phyloP scores from a whole-genome alignment of 2,329 filamentous ascomycete genomes.

The Xylaria sp. region DNA sequence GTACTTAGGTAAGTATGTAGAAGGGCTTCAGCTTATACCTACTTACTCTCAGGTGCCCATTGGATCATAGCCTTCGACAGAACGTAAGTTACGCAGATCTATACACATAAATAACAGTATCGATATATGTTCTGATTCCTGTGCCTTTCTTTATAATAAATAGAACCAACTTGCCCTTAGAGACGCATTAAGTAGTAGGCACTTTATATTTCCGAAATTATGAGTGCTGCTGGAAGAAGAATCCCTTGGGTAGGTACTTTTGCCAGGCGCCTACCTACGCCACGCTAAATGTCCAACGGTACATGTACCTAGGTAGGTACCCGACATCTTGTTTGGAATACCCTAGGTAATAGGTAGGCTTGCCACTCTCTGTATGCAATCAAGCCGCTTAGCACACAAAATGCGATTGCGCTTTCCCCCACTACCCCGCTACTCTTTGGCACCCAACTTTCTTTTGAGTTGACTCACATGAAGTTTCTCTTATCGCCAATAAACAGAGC shows the following conservation, averaged over 20 bases:
- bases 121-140: neutral
- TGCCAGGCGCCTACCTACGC: neutral
- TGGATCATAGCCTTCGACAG: neutral
- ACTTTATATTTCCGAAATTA: too few species aligned
- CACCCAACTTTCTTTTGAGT: constrained; percentile 25
- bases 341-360: too few species aligned
- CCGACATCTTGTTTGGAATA: too few species aligned
- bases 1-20: too few species aligned
- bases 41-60: neutral
- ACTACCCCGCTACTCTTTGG: constrained; percentile 24
- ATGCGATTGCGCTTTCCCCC: constrained; percentile 3
- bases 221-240: too few species aligned
- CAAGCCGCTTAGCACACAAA: constrained; percentile 2
- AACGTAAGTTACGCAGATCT: too few species aligned
- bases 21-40: neutral
- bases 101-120: neutral
- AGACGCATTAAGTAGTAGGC: too few species aligned
- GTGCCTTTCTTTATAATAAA: neutral
- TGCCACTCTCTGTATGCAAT: constrained; percentile 3
- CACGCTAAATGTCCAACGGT: too few species aligned
- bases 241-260: too few species aligned
- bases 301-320: too few species aligned
- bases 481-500: neutral
- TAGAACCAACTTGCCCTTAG: too few species aligned
- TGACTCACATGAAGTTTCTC: constrained; percentile 11